phyloP scores from a whole-genome alignment of 768 basidiomycete species.

The Pisolithus orientalis region DNA sequence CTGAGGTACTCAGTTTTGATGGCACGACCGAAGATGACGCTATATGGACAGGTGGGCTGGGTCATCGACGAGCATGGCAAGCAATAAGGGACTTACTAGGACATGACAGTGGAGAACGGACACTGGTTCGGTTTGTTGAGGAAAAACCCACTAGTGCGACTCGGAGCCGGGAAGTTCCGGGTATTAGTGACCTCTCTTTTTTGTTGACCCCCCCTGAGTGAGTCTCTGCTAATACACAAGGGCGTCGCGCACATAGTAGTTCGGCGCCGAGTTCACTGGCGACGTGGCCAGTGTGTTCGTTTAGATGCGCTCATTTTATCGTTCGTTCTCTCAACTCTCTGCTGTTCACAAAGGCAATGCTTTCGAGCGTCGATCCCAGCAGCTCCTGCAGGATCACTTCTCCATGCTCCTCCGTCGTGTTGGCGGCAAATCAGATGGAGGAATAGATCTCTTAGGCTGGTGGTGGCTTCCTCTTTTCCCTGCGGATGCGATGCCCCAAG shows the following conservation, averaged over 20 bases:
- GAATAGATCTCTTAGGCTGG: conserved; percentile 86
- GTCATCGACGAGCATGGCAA: conserved; percentile 1
- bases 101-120: conserved; percentile 30
- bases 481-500: neutral
- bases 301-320: neutral
- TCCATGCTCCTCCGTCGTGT: conserved; percentile 78
- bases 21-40: conserved; percentile 72
- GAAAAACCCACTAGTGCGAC: neutral
- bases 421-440: conserved; percentile 87
- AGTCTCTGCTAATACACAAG: no score
- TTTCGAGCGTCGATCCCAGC: conserved; percentile 68
- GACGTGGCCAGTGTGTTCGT: neutral
- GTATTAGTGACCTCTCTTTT: neutral
- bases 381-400: conserved; percentile 53
- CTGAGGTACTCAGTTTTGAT: conserved; percentile 80
- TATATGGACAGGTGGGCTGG: conserved; percentile 21
- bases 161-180: conserved; percentile 15
- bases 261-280: no score
- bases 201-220: neutral
- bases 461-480: conserved; percentile 69
- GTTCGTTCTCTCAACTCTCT: conserved; percentile 26
- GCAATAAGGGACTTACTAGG: conserved; percentile 31
- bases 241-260: no score
- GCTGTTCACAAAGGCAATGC: conserved; percentile 62
- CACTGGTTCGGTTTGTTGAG: neutral